Conservation (phyloP, 2,329 filamentous ascomycete genomes). For the Fusarium kyushuense region DNA sequence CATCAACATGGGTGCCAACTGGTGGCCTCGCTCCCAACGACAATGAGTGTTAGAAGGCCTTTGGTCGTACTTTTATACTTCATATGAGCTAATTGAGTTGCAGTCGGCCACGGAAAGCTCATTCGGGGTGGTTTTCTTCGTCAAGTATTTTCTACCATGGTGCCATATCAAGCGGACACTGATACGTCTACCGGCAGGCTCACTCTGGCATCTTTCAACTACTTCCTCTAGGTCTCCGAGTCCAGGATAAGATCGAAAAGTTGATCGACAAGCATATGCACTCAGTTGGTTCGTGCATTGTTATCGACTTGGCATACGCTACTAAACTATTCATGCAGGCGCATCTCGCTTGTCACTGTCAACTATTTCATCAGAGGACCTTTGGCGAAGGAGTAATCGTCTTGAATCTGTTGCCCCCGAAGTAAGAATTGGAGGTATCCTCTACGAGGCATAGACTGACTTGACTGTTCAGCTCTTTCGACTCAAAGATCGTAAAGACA, state of each 20-base stretch:
- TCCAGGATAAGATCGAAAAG: conserved; percentile 87
- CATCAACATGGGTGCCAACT: conserved; percentile 83
- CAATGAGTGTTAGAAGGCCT: conserved; percentile 61
- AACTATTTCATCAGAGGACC: conserved; percentile 82
- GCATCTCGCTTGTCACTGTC: conserved; percentile 87
- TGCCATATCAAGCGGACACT: background rate
- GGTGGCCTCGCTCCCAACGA: conserved; percentile 72
- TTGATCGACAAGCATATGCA: conserved; percentile 93
- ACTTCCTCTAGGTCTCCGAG: conserved; percentile 85
- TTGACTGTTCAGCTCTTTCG: conserved; percentile 78
- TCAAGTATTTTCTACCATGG: conserved; percentile 63
- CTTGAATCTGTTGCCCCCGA: conserved; percentile 79
- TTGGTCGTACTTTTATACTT: background rate
- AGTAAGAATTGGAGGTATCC: conserved; percentile 57
- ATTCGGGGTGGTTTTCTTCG: conserved; percentile 79
- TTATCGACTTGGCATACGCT: background rate
- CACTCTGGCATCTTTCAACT: conserved; percentile 94
- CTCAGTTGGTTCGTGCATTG: conserved; percentile 66
- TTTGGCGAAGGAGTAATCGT: conserved; percentile 89
- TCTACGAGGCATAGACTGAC: conserved; percentile 41
- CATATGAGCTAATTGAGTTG: conserved; percentile 36
- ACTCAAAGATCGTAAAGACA: conserved; percentile 81
- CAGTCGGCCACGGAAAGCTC: conserved; percentile 75
- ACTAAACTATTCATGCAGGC: conserved; percentile 58
- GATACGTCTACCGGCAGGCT: conserved; percentile 61